Evolutionary conservation across 2,329 filamentous ascomycete species (phyloP).

Genomic region (Pseudogymnoascus sp.): DNA sequence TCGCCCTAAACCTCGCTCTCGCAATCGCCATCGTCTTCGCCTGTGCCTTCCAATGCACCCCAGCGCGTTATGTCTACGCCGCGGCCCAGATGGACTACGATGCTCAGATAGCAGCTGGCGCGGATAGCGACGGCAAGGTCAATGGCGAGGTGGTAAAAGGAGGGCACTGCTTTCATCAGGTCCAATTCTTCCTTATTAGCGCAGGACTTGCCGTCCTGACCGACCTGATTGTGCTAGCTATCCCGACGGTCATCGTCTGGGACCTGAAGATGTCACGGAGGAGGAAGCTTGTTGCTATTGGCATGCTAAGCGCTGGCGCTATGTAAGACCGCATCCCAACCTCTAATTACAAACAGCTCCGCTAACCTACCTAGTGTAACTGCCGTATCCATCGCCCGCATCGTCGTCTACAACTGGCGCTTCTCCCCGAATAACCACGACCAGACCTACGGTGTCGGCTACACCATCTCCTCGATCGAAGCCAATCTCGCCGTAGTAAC

Average conservation of each 20-base stretch:
- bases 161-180: constrained; percentile 19
- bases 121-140: constrained; percentile 16
- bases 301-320: constrained; percentile 16
- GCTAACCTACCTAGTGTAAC: constrained; percentile 17
- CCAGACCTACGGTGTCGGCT: constrained; percentile 17
- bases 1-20: constrained; percentile 26
- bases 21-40: constrained; percentile 35
- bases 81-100: constrained; percentile 14
- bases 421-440: constrained; percentile 17
- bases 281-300: constrained; percentile 18
- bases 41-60: constrained; percentile 36
- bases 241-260: constrained; percentile 22
- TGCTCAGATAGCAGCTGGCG: constrained; percentile 11
- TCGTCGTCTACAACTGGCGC: constrained; percentile 14
- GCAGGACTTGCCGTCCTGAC: constrained; percentile 21
- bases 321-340: constrained; percentile 13
- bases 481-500: constrained; percentile 20
- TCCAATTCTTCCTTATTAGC: constrained; percentile 18
- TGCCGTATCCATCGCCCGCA: constrained; percentile 18
- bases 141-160: constrained; percentile 18
- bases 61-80: constrained; percentile 17
- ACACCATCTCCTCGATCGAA: constrained; percentile 22
- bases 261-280: constrained; percentile 17
- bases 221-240: constrained; percentile 20
- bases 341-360: not conserved